Evolutionary conservation across 164 flowering plant species (phyloP), one percentile per base, ranked within the genome.

Genomic region (Malania oleifera): DNA sequence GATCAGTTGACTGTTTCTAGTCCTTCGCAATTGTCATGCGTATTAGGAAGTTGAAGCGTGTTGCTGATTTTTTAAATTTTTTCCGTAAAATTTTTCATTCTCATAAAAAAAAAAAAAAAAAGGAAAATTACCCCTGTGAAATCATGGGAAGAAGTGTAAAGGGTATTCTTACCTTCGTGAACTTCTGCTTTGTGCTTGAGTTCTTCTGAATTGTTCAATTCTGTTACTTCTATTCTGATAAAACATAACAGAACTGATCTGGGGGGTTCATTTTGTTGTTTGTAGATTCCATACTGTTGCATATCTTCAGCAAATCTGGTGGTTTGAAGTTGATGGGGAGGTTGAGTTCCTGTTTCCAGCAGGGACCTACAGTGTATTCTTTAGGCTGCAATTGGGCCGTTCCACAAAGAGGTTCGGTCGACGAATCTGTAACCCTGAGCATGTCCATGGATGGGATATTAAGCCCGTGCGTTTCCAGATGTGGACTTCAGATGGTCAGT

Each of bases 231-330:
- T n/a, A n/a, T n/a, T n/a, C n/a, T n/a, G n/a, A n/a, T n/a, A n/a
- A n/a, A n/a, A n/a, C n/a, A n/a, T n/a, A n/a, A n/a, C n/a, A n/a
- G 23, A 29, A 24, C 39, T 64, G 26, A 64, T 49, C 22, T 35
- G 26, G 23, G 15, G 12, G 26, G 2, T 55, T 34, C 28, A 11
- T 24, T 51, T 52, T 38, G 17, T 58, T 47, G 47, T 17, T 1
- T 56, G 41, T 34, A 85, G 91, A 53, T 85, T 85, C 60, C 5
- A 18, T 28, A 62, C 79, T 0, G 70, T 82, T 10, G 86, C 91
- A 13, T 85, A 79, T 68, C 77, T 85, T 46, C 91, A 82, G 61
- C 91, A 85, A 61, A 82, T 77, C 27, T 85, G 91, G 91, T 85
- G 91, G 91, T 76, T 85, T 48, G 86, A 85, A 67, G 80, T 82